A percentile compares a stretch with the other conserved stretches of the same genome.
Evolutionary conservation across 1,139 yeast species (phyloP).

Genomic region (Saccharomyces hybrid): DNA sequence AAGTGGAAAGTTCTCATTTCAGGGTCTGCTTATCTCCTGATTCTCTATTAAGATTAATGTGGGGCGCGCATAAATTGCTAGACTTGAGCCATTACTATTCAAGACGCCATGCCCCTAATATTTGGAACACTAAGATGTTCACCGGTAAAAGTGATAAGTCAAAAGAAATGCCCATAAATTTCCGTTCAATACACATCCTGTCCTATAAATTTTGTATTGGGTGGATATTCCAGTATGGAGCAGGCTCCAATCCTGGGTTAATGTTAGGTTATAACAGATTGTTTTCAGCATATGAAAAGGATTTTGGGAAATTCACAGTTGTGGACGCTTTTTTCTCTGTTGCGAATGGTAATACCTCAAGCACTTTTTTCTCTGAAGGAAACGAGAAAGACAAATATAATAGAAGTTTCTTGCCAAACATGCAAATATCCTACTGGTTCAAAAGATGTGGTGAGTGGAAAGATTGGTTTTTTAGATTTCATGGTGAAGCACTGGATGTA

Average conservation of each 20-base stretch:
- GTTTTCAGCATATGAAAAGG: slow-evolving; percentile 53
- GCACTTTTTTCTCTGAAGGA: slow-evolving; percentile 43
- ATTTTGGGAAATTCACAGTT: slow-evolving; percentile 57
- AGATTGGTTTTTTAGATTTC: slow-evolving; percentile 40
- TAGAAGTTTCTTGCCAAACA: slow-evolving; percentile 58
- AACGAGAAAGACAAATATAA: slow-evolving; percentile 44
- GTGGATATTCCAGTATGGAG: slow-evolving; percentile 53
- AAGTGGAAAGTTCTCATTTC: slow-evolving; percentile 50
- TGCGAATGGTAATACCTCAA: slow-evolving; percentile 51
- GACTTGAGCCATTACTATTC: slow-evolving; percentile 13
- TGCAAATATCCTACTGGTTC: slow-evolving; percentile 51
- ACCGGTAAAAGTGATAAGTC: neutral
- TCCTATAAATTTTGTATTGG: slow-evolving; percentile 67
- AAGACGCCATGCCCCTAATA: slow-evolving; percentile 12
- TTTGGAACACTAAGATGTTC: slow-evolving; percentile 10
- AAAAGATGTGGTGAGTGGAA: slow-evolving; percentile 31
- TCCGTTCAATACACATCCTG: slow-evolving; percentile 46
- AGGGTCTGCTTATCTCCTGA: slow-evolving; percentile 51
- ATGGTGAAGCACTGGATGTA: slow-evolving; percentile 64
- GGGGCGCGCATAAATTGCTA: slow-evolving; percentile 23
- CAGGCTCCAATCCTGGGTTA: slow-evolving; percentile 46
- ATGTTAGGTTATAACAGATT: slow-evolving; percentile 67
- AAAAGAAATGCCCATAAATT: slow-evolving; percentile 10
- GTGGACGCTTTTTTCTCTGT: slow-evolving; percentile 57
- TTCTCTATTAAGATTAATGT: slow-evolving; percentile 38